Evolutionary conservation across 257 asterid species (phyloP), one percentile per base, ranked within the genome.

Genomic region (Cynanchum wilfordii): DNA sequence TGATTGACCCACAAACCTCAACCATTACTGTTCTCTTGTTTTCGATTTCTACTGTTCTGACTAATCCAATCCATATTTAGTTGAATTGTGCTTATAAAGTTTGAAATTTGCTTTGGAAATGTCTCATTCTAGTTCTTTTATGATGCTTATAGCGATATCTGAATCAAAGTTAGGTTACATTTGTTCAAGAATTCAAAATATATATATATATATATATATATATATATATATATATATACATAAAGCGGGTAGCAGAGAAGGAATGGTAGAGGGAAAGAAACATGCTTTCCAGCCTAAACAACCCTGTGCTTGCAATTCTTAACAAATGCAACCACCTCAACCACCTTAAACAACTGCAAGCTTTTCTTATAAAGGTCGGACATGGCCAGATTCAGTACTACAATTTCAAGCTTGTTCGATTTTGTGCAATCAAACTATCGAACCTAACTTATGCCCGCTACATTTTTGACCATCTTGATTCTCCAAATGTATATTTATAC

Each of bases 271-370:
- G 27, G 73, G 19, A 44, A 33, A 59, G 19, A 73, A 83, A 73
- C 66, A 87, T 84, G 93, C 76, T 72, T 56, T 50, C 83, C 57
- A 81, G 85, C 84, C 84, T 90, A 42, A 79, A 87, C 80, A 75
- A 82, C 70, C 81, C 81, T 36, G 80, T 87, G 10, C 86, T 79
- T 65, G 19, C 85, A 20, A 73, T 86, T 68, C 84, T 90, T 64
- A 89, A 83, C 54, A 85, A 78, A 78, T 92, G 91, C 88, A 80
- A 4, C 42, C 66, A 44, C 72, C 79, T 86, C 70, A 78, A 74
- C 63, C 97, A 88, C 74, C 92, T 90, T 79, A 80, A 75, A 69
- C 98, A 89, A 24, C 95, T 92, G 69, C 98, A 92, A 69, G 73
- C 91, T 73, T 87, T 84, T 75, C 89, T 90, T 80, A 80, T 87